Percentiles rank a stretch among this genome's conserved stretches.
phyloP scores from a whole-genome alignment of 2,329 filamentous ascomycete genomes.

The Aspergillus flavus region DNA sequence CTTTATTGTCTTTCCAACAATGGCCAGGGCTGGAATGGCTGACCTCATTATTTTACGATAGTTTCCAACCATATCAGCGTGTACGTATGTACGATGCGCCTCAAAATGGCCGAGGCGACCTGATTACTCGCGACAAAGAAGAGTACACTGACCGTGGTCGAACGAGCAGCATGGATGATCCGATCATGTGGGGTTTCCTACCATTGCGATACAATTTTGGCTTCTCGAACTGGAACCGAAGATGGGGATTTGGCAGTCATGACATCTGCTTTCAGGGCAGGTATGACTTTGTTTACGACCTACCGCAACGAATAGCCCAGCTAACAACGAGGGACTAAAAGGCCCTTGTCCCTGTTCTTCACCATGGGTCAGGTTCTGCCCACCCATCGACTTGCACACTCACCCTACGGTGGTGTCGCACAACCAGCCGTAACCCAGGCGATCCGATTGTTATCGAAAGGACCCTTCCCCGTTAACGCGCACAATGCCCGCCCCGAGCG shows the following conservation, averaged over 20 bases:
- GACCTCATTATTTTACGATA: conserved; percentile 36
- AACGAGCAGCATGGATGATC: conserved; percentile 78
- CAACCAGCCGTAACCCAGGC: conserved; percentile 87
- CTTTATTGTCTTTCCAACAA: background rate
- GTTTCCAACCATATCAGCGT: conserved; percentile 88
- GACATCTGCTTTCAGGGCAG: conserved; percentile 92
- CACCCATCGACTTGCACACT: conserved; percentile 80
- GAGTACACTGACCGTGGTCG: conserved; percentile 30
- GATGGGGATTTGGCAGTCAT: conserved; percentile 89
- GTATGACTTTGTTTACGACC: conserved; percentile 48
- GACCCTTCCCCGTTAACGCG: conserved; percentile 57
- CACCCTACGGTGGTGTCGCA: conserved; percentile 78
- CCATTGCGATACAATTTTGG: conserved; percentile 73
- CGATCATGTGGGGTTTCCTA: conserved; percentile 87
- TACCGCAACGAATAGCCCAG: background rate
- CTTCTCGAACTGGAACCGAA: conserved; percentile 66
- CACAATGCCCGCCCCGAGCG: conserved; percentile 40
- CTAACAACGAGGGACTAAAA: conserved; percentile 35
- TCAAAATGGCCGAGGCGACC: conserved; percentile 19
- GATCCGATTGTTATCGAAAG: conserved; percentile 76
- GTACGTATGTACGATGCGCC: conserved; percentile 60
- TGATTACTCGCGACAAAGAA: conserved; percentile 17
- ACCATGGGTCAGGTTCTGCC: conserved; percentile 86
- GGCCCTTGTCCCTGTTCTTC: conserved; percentile 77
- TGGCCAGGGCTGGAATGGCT: conserved; percentile 3